These are phyloP conservation scores for Singerocomus inundabilis DNA, from an alignment of 1,284 basidiomycete species.

Conservation along the genomic window DNA sequence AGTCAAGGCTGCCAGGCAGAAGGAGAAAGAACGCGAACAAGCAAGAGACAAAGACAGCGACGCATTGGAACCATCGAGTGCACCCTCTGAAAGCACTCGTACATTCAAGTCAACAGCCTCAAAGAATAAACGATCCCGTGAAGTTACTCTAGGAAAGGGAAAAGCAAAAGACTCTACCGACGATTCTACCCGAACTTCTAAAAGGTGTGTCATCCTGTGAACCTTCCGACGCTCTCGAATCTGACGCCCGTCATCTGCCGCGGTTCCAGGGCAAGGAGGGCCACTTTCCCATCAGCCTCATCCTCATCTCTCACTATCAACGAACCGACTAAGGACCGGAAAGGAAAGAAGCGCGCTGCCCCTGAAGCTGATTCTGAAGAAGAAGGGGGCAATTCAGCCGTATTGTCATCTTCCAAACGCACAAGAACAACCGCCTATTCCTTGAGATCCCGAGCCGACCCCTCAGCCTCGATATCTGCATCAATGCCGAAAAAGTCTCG, in stretches of 20 bases:
- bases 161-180: constrained; percentile 60
- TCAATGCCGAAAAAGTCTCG: constrained; percentile 75
- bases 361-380: constrained; percentile 68
- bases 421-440: constrained; percentile 57
- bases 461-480: constrained; percentile 39
- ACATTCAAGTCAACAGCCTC: constrained; percentile 41
- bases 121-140: constrained; percentile 55
- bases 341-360: constrained; percentile 83
- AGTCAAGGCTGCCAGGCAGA: constrained; percentile 73
- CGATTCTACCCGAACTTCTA: constrained; percentile 48
- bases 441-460: constrained; percentile 57
- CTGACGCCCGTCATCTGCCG: constrained; percentile 27
- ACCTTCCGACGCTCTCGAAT: constrained; percentile 15
- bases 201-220: constrained; percentile 52
- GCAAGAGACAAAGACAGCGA: constrained; percentile 41
- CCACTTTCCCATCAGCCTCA: constrained; percentile 45
- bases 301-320: constrained; percentile 61
- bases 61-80: constrained; percentile 40
- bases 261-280: constrained; percentile 53
- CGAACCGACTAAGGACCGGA: constrained; percentile 68
- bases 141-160: constrained; percentile 52
- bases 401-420: constrained; percentile 53
- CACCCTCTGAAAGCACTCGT: constrained; percentile 41
- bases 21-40: constrained; percentile 49
- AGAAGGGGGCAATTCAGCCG: constrained; percentile 42